Base-by-base conservation (phyloP, 225 moss, liverwort and hornwort genomes). In the Polytrichum formosum region DNA sequence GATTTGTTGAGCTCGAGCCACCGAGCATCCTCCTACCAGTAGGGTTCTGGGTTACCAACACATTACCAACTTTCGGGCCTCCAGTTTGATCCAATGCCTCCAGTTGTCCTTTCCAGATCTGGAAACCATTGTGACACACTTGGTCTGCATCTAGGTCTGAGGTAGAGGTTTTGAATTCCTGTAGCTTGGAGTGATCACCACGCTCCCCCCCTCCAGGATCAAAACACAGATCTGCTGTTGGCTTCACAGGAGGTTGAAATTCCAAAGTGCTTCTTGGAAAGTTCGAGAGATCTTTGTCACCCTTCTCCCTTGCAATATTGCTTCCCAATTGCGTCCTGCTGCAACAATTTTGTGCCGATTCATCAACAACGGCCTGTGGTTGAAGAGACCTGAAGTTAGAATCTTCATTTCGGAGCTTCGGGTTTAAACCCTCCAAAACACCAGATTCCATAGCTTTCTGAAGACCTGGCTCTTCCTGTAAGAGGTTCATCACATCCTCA, bases 141-240 rank as follows among this genome's bases (percentile, higher is more conserved):
- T 0, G 64, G 20, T 67, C 58, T 27, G 3, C 56, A 28, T 68
- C 70, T 25, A 64, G 46, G 13, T 46, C 46, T 46, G 46, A 46
- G 46, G 13, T 46, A 46, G 16, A 16, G 46, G 13, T 0, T 13
- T 46, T 4, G 46, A 16, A 46, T 46, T 13, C 46, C 13, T 46
- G 46, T 46, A 46, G 46, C 2, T 46, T 46, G 46, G 46, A 46
- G 13, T 46, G 46, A 46, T 46, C 13, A 46, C 16, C 46, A 46
- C 16, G 46, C 46, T 46, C 13, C 46, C 46, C 46, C 46, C 70
- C 63, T 27, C 73, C 30, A 2, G 67, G 75, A 75, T 78, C 75
- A 61, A 79, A 80, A 28, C 65, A 74, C 25, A 74, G 70, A 53
- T 67, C 29, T 6, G 35, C 55, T 31, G 28, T 66, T 5, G 70